Evolutionary conservation across 768 basidiomycete species (phyloP).

Genomic region (Mrakia frigida): DNA sequence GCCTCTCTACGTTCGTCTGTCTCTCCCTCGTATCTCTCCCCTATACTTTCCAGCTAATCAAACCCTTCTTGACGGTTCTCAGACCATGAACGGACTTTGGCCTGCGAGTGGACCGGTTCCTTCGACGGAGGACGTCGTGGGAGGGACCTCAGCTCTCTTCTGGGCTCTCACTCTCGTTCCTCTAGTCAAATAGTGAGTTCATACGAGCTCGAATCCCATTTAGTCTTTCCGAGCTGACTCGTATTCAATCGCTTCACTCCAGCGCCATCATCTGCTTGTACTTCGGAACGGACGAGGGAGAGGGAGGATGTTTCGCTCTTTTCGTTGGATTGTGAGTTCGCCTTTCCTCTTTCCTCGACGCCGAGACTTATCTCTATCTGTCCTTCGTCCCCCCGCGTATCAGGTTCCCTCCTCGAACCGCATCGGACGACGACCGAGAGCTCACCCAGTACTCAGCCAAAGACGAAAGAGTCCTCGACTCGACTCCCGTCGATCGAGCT

Average conservation of each 20-base stretch:
- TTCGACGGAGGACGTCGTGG: constrained; percentile 34
- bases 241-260: background rate
- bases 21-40: background rate
- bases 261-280: constrained; percentile 51
- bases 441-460: background rate
- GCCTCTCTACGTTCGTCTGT: background rate
- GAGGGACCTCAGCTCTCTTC: constrained; percentile 58
- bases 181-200: constrained; percentile 50
- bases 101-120: constrained; percentile 51
- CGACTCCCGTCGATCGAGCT: background rate
- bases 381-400: too few relatives aligned
- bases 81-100: constrained; percentile 50
- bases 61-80: background rate
- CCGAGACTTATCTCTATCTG: background rate
- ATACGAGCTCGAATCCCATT: too few relatives aligned
- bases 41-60: rapidly evolving
- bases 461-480: background rate
- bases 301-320: constrained; percentile 65
- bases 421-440: background rate
- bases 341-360: background rate
- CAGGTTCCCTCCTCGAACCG: background rate
- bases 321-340: constrained; percentile 47
- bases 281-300: constrained; percentile 44
- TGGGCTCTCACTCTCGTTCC: constrained; percentile 73
- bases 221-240: background rate